Base-by-base conservation (phyloP, 1,139 yeast species). In the Debaryomycetaceae sp. region DNA sequence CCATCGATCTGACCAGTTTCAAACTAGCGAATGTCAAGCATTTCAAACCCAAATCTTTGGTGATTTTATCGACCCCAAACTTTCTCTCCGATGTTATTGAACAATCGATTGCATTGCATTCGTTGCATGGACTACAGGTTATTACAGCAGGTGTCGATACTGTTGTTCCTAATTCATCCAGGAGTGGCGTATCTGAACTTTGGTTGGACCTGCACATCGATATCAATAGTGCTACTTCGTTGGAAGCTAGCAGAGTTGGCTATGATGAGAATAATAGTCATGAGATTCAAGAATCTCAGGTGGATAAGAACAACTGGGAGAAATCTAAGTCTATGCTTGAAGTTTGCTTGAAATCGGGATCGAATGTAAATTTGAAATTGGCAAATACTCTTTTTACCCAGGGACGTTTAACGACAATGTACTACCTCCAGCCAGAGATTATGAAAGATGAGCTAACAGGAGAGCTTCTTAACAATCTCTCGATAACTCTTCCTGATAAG, bases 91-190 rank as follows among this genome's bases (percentile, higher is more conserved):
- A 48, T 2, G 60, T 65, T 15, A 65, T 73, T 5, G 59, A 61
- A 22, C 56, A 61, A 37, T 51, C 73, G 11, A 61, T 70, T 6
- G 43, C 50, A 0, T 49, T 69, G n/a, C 52, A 58, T 46, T 57
- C 61, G 34, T 31, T 46, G 15, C 41, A 54, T 9, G 49, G 59
- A 5, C 36, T 74, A n/a, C 78, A 74, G 47, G 61, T 74, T 0
- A 53, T 73, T 5, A 75, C 72, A 9, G 79, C 77, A 0, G 78
- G 80, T 6, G 64, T 75, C 5, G 81, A 78, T 45, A 61, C 78
- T 1, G 62, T 75, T 11, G 56, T 50, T 6, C 72, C 70, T 15
- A 54, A 59, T 35, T 66, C 70, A 0, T 54, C 55, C 8, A 53
- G 75, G 33, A 59, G 68, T 44, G 81, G 79, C 0, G 54, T 74